These are phyloP conservation scores for Schizophyllum commune DNA, from an alignment of 1,284 basidiomycete species.

Conservation along the genomic window DNA sequence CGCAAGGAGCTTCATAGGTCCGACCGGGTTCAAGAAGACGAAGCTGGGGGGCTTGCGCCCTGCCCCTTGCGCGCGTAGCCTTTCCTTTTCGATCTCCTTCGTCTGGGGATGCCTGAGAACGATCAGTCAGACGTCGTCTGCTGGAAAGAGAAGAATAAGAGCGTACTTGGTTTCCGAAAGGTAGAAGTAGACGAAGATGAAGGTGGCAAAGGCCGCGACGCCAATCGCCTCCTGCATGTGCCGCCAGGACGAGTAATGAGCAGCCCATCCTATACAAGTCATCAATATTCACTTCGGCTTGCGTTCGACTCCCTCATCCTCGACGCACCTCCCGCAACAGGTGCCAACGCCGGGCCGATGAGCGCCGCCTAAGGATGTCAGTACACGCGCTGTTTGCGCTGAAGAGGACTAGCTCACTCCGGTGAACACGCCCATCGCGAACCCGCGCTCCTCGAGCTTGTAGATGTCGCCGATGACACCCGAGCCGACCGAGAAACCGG, in stretches of 20 bases:
- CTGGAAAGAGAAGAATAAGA: neutral
- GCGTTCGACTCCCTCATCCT: neutral
- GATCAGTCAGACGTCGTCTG: neutral
- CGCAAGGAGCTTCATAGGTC: slow-evolving; percentile 40
- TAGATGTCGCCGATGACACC: slow-evolving; percentile 64
- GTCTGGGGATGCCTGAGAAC: slow-evolving; percentile 34
- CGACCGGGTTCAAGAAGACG: slow-evolving; percentile 56
- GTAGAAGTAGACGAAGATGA: slow-evolving; percentile 38
- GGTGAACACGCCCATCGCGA: slow-evolving; percentile 57
- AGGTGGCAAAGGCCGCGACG: slow-evolving; percentile 33
- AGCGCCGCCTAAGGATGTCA: slow-evolving; percentile 5
- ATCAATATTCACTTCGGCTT: neutral
- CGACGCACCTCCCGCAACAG: slow-evolving; percentile 12
- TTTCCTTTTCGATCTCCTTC: slow-evolving; percentile 35
- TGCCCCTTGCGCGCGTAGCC: slow-evolving; percentile 13
- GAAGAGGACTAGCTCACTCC: slow-evolving; percentile 28
- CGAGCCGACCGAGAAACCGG: slow-evolving; percentile 49
- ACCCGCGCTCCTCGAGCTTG: slow-evolving; percentile 50
- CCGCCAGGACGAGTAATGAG: slow-evolving; percentile 64
- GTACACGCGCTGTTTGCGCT: neutral
- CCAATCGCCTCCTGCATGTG: slow-evolving; percentile 51
- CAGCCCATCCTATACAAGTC: slow-evolving; percentile 5
- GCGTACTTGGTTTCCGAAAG: slow-evolving; percentile 60
- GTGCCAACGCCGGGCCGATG: slow-evolving; percentile 9
- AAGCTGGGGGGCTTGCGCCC: slow-evolving; percentile 26